Evolutionary conservation across 495 filamentous ascomycete genomes (phyloP), one percentile per base, ranked within the genome.

Genomic region (Tricharina praecox): DNA sequence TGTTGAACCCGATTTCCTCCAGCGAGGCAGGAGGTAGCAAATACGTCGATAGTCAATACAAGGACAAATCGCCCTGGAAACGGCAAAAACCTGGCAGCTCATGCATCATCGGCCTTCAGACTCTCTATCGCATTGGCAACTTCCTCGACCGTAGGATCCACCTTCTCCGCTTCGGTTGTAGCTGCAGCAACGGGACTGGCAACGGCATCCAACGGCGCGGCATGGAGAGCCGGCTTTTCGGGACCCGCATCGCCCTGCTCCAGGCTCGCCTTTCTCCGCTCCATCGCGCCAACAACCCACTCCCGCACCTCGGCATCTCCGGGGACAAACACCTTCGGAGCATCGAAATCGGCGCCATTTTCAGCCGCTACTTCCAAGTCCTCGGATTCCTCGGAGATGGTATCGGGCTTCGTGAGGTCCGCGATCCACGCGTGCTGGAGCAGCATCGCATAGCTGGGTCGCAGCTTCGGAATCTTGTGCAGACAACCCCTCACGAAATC

Each of bases 401-500:
- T 82, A 26, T 76, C 73, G n/a, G 88, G 88, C 48, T 85, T 82
- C 59, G 80, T 73, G 23, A 97, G 68, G 0, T 77, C 68, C 37
- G 78, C 70, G 2, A 97, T 69, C 90, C 90, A 97, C 41, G 82
- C 74, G 60, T 95, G 92, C 50, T 79, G 74, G 11, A 97, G 69
- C 16, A 97, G 72, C 72, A 84, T 85, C 36, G 77, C 71, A 64
- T 97, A 97, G 2, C 81, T 85, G 18, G 88, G 90, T 13, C 90
- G 81, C 24, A 90, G 75, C 45, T 81, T 83, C 2, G 90, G 87
- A 48, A 81, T 79, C 63, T 97, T 97, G 65, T 94, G 83, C 38
- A 97, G 72, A 62, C 92, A 96, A 39, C 81, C 78, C 18, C 70
- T 70, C 34, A 96, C 86, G 65, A 97, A 97, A 48, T 86, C 78